phyloP scores from a whole-genome alignment of 2,329 filamentous ascomycete genomes.

The Nemania sp. region DNA sequence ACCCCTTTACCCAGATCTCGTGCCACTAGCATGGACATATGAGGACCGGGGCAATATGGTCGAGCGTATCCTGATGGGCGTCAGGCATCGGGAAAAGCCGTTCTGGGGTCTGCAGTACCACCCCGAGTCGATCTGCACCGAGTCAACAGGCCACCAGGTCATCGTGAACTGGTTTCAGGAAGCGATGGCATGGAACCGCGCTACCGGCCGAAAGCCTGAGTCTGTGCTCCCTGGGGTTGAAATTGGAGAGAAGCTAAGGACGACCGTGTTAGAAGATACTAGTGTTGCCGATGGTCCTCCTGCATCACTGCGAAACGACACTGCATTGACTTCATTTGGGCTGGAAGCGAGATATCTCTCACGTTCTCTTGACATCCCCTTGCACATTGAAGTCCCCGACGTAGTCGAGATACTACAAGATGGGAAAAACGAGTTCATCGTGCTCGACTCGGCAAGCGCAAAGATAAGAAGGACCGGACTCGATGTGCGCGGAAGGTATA shows the following conservation, averaged over 20 bases:
- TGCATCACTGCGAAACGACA: constrained; percentile 42
- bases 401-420: constrained; percentile 64
- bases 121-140: constrained; percentile 89
- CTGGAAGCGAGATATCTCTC: constrained; percentile 55
- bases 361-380: constrained; percentile 58
- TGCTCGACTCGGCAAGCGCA: constrained; percentile 71
- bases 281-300: background rate
- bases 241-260: constrained; percentile 8
- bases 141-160: constrained; percentile 71
- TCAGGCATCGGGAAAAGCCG: constrained; percentile 74
- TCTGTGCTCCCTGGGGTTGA: constrained; percentile 14
- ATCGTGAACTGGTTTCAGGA: constrained; percentile 81
- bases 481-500: constrained; percentile 72
- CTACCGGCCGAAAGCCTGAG: constrained; percentile 36
- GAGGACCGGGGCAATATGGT: constrained; percentile 55
- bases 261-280: constrained; percentile 18
- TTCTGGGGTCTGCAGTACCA: constrained; percentile 93
- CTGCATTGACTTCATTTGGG: constrained; percentile 49
- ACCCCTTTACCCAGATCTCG: constrained; percentile 53
- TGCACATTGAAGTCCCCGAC: constrained; percentile 63
- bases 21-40: constrained; percentile 73
- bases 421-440: constrained; percentile 60
- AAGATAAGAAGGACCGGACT: constrained; percentile 56
- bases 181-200: constrained; percentile 68
- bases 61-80: constrained; percentile 79